A percentile compares a stretch with the other conserved stretches of the same genome.
Conservation (phyloP, 2,329 filamentous ascomycete species). For the Penicillium sp. region DNA sequence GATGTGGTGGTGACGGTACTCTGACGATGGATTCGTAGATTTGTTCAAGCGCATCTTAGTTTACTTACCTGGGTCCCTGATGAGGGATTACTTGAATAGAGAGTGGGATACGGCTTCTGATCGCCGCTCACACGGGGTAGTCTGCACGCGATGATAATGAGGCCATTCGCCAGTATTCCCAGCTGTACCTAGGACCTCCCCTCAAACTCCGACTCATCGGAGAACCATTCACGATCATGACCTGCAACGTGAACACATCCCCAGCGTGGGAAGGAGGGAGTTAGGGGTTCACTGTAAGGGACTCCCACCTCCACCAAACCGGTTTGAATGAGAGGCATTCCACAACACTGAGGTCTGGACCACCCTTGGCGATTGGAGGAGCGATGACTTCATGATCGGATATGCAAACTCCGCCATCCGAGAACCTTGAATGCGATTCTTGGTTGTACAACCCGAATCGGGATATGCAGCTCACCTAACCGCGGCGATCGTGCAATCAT, state of each 20-base stretch:
- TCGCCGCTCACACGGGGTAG: too few relatives aligned
- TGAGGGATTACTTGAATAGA: background rate
- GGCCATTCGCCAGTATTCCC: too few relatives aligned
- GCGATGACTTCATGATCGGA: slow-evolving; percentile 20
- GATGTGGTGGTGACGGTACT: slow-evolving; percentile 1
- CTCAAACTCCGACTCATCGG: too few relatives aligned
- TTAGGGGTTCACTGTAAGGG: too few relatives aligned
- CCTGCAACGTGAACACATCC: too few relatives aligned
- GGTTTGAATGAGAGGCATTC: too few relatives aligned
- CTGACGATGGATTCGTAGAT: slow-evolving; percentile 1
- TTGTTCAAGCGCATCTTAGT: background rate
- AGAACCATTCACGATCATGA: too few relatives aligned
- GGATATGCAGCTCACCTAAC: slow-evolving; percentile 13
- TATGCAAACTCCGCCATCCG: slow-evolving; percentile 2
- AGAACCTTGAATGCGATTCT: background rate
- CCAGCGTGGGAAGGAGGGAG: too few relatives aligned
- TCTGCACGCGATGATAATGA: too few relatives aligned
- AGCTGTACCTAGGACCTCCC: too few relatives aligned
- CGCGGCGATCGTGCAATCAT: background rate
- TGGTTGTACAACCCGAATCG: slow-evolving; percentile 9
- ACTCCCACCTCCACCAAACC: background rate
- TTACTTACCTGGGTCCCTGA: background rate
- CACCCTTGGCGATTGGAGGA: background rate
- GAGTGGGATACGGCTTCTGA: too few relatives aligned
- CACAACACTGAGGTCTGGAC: background rate